Evolutionary conservation across 2,329 filamentous ascomycete genomes (phyloP).

Genomic region (Trichoderma endophyticum): DNA sequence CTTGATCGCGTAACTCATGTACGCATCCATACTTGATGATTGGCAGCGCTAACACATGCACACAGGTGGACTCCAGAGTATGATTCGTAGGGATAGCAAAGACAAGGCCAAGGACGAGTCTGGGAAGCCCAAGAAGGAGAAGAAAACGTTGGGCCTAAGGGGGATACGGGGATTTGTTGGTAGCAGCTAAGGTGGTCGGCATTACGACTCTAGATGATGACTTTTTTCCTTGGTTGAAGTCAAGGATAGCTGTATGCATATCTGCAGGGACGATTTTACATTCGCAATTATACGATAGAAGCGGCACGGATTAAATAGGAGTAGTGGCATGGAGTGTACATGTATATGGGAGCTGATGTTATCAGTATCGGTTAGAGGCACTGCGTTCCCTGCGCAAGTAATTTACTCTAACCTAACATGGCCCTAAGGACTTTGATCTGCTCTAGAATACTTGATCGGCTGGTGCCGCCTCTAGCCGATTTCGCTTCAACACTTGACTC

Average conservation of each 20-base stretch:
- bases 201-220: background rate
- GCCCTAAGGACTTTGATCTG: constrained; percentile 55
- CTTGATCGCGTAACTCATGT: background rate
- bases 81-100: constrained; percentile 47
- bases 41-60: constrained; percentile 14
- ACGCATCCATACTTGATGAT: background rate
- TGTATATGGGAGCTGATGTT: background rate
- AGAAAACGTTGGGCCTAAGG: constrained; percentile 38
- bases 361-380: background rate
- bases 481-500: constrained; percentile 79
- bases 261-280: background rate
- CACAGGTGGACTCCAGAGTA: constrained; percentile 47
- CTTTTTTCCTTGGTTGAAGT: background rate
- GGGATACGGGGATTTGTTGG: constrained; percentile 41
- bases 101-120: constrained; percentile 45
- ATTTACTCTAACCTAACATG: background rate
- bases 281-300: background rate
- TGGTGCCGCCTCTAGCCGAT: constrained; percentile 73
- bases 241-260: background rate
- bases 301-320: background rate
- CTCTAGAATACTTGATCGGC: constrained; percentile 58
- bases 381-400: background rate
- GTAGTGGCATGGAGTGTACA: background rate
- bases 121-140: constrained; percentile 36
- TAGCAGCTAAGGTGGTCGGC: constrained; percentile 19